Evolutionary conservation across 257 asterid genomes (phyloP), one percentile per base, ranked within the genome.

Genomic region (Striga asiatica): DNA sequence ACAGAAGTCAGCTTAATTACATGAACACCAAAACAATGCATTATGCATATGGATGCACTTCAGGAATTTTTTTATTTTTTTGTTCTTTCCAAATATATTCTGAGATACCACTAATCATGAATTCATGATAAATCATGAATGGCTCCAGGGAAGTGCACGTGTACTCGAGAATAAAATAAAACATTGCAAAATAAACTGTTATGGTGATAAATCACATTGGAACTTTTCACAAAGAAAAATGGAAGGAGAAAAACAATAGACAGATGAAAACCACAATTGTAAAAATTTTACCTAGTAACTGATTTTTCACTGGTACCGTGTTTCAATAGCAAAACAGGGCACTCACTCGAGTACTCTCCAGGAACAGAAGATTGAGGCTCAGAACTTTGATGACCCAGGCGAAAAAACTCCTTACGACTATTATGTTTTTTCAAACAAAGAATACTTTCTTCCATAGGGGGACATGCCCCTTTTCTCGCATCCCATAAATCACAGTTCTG

Each of bases 391-490:
- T 66, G 66, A 46, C 68, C 72, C 58, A 84, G 28, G 54, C 81
- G 41, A 66, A 79, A 62, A 54, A 78, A 76, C 29, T 79, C 77
- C 70, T 72, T 76, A 38, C 71, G 78, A 63, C 46, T 76, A n/a
- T 16, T 42, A 69, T 87, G 81, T 67, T 75, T 87, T 66, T 76
- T 81, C 73, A 43, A 6, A 70, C 82, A 84, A 46, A 82, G 69
- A 70, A 79, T 54, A 69, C 70, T 78, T 69, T 87, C 96, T 67
- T 75, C 84, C 34, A 79, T 35, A 13, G 95, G 98, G 68, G 94
- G 85, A 56, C 38, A 66, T 58, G 79, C 61, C 46, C 5, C 83
- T 62, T 74, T 51, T 70, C 50, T 43, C 61, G 64, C 50, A 43
- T 43, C 50, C 50, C 50, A 43, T 43, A 43, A 43, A 20, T 43